These are phyloP conservation scores for Pseudopyrenochaeta lycopersici DNA, from an alignment of 2,329 filamentous ascomycete species.

Conservation along the genomic window DNA sequence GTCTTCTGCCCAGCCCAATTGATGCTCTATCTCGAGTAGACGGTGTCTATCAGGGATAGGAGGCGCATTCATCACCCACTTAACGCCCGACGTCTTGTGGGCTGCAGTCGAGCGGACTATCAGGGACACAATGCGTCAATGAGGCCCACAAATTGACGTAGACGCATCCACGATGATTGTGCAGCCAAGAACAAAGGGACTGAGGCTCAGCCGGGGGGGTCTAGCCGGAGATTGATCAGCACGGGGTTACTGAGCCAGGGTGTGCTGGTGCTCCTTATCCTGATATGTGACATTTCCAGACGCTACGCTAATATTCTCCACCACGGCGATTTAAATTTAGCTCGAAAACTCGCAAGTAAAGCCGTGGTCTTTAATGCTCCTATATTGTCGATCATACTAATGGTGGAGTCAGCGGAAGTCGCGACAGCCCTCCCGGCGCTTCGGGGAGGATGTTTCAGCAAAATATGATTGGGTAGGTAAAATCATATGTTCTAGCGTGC, in stretches of 20 bases:
- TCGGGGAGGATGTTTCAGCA: too few relatives aligned
- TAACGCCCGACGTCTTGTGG: background rate
- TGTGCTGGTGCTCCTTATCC: slow-evolving; percentile 3
- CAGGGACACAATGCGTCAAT: slow-evolving; percentile 5
- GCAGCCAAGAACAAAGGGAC: slow-evolving; percentile 8
- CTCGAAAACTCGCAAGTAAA: background rate
- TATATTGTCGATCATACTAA: background rate
- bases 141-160: slow-evolving; percentile 12
- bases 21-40: too few relatives aligned
- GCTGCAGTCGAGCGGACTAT: slow-evolving; percentile 5
- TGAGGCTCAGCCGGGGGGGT: slow-evolving; percentile 15
- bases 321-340: background rate
- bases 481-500: too few relatives aligned
- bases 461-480: too few relatives aligned
- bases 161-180: slow-evolving; percentile 2
- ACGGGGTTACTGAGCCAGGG: slow-evolving; percentile 15
- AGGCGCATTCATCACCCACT: background rate
- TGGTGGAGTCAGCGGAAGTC: background rate
- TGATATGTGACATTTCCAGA: background rate
- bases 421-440: background rate
- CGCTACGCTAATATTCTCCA: background rate
- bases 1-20: background rate
- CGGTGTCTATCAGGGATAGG: background rate
- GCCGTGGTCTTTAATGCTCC: background rate
- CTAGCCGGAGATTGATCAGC: slow-evolving; percentile 3